Base-by-base conservation (phyloP, 768 basidiomycete species). In the Gelatoporia subvermispora region DNA sequence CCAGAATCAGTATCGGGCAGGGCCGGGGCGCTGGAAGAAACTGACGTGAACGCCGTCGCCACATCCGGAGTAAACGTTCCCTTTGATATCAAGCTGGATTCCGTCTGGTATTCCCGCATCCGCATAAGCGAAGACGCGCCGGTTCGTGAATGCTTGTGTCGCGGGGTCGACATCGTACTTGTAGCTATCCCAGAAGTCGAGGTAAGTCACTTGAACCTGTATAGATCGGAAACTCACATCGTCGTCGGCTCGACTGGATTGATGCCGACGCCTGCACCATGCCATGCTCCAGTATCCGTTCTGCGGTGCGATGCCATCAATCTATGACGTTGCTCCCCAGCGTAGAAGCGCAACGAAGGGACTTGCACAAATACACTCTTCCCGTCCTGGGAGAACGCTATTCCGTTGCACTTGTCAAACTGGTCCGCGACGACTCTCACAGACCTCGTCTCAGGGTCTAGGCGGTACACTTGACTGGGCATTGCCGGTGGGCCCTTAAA, bases 391-490 rank as follows among this genome's bases (percentile, higher is more conserved):
- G 76, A 77, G 62, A 90, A 83, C 0, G 85, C 84, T 44, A 91
- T 76, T 1, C 88, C 90, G 58, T 91, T 92, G 38, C 76, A 76
- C 54, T 77, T 76, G 49, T 76, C 74, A 58, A 91, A 85, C n/a
- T 81, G 84, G 53, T 86, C 84, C 2, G 90, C 88, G 2, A 89
- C 84, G 8, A 84, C 82, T 2, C 78, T 76, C 5, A 91, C 77
- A 24, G 76, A 65, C 3, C 84, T 75, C 1, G 82, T 84, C 2
- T 71, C 69, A 8, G 84, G 79, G 59, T 88, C 80, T 57, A 88
- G 81, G 11, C 84, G 75, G 62, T 93, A 93, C 15, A 90, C 85
- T 57, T 90, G 87, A 41, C 75, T 82, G 3, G 85, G 88, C 43
- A 88, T 60, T 39, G 79, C 72, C 7, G 84, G 86, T 4, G 67